Conservation (phyloP, 331 rosid genomes). For the Telfairia occidentalis region DNA sequence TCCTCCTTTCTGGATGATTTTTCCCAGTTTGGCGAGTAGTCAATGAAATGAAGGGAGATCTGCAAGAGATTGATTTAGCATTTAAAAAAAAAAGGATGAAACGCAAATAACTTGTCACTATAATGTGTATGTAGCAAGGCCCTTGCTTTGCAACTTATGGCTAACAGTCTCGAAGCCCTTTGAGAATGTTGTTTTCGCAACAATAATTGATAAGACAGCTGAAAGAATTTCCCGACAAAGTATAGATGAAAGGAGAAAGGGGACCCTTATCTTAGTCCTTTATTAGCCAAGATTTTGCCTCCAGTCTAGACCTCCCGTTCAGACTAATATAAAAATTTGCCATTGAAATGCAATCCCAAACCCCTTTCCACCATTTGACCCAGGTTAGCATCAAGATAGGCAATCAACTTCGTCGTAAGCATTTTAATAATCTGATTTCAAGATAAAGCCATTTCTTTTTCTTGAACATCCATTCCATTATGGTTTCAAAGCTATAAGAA, state of each 20-base stretch:
- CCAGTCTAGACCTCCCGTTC: no score
- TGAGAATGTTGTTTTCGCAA: background rate
- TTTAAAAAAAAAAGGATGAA: background rate
- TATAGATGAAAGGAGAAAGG: background rate
- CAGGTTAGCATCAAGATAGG: no score
- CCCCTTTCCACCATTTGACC: no score
- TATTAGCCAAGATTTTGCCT: no score
- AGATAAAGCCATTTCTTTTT: background rate
- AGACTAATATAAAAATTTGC: no score
- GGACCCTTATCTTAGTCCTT: background rate
- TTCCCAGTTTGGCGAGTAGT: background rate
- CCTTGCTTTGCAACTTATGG: background rate
- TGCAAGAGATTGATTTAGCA: background rate
- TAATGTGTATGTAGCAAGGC: no score
- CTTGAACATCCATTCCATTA: no score
- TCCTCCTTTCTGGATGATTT: constrained; percentile 5
- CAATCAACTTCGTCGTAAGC: no score
- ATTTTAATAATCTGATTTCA: background rate
- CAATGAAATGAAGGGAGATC: no score
- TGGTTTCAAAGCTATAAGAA: no score
- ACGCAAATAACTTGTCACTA: background rate
- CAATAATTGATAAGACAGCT: background rate
- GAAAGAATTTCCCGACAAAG: background rate
- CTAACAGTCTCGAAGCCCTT: background rate
- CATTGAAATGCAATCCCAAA: no score